phyloP scores from a whole-genome alignment of 1,139 yeast species.

The Dujonia santamariae region DNA sequence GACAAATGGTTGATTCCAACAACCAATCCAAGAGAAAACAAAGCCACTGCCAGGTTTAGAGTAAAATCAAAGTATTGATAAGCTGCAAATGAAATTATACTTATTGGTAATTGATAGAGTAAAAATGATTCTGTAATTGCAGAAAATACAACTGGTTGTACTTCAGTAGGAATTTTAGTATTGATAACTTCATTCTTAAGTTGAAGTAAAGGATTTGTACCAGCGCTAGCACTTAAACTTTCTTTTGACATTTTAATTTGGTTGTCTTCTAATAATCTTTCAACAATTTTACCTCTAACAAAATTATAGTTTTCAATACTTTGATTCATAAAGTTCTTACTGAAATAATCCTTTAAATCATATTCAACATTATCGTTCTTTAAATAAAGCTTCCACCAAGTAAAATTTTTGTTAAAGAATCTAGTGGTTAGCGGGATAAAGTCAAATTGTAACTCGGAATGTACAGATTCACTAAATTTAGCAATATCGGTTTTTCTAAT shows the following conservation, averaged over 20 bases:
- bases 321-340: constrained; percentile 32
- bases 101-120: constrained; percentile 39
- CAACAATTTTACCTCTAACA: constrained; percentile 35
- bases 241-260: constrained; percentile 15
- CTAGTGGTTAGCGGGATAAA: constrained; percentile 30
- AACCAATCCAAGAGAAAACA: constrained; percentile 39
- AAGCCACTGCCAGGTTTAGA: constrained; percentile 31
- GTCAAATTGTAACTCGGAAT: constrained; percentile 35
- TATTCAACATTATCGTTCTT: constrained; percentile 47
- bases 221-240: no score
- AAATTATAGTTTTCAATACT: constrained; percentile 41
- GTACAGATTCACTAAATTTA: constrained; percentile 30
- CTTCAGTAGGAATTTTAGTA: constrained; percentile 24
- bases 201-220: constrained; percentile 29
- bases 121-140: constrained; percentile 29
- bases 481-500: constrained; percentile 22
- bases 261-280: constrained; percentile 24
- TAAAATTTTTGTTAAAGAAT: constrained; percentile 29
- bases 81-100: constrained; percentile 28
- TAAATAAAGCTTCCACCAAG: constrained; percentile 46
- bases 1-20: constrained; percentile 44
- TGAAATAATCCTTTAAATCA: constrained; percentile 39
- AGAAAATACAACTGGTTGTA: constrained; percentile 39
- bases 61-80: constrained; percentile 36
- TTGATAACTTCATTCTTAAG: constrained; percentile 30